Conservation (phyloP, 441 rosid genomes). For the Pelargonium citronellum region DNA sequence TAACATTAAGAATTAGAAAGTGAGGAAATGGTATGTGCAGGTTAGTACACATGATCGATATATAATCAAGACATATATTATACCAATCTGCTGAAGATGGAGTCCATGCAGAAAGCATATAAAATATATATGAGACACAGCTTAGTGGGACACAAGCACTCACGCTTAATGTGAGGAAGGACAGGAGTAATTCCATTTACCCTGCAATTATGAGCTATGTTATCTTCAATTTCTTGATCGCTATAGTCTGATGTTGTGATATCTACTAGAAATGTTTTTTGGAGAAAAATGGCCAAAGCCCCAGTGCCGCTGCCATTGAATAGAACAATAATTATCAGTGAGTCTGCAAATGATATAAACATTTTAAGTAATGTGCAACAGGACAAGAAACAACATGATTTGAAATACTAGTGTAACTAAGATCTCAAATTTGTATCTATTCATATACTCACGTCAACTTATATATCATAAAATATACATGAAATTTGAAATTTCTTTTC, state of each 20-base stretch:
- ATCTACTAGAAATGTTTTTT: constrained; percentile 54
- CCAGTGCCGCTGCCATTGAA: constrained; percentile 71
- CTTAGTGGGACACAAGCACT: constrained; percentile 27
- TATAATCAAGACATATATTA: not conserved
- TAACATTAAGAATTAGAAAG: not conserved
- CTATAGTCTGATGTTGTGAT: constrained; percentile 78
- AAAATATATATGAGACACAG: not conserved
- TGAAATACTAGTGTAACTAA: not conserved
- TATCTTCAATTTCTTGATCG: constrained; percentile 83
- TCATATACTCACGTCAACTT: not conserved
- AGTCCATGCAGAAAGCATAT: not conserved
- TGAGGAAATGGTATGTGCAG: not conserved
- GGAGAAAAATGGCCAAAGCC: constrained; percentile 82
- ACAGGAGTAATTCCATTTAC: constrained; percentile 56
- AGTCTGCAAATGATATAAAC: not conserved
- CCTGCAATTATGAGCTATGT: constrained; percentile 72
- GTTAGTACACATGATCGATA: not conserved
- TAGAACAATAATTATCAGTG: not conserved
- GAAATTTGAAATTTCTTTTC: not conserved
- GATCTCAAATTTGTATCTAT: not conserved
- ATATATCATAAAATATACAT: not conserved
- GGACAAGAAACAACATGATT: not conserved
- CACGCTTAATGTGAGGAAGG: constrained; percentile 80
- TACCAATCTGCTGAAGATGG: not conserved
- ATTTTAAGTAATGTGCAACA: not conserved